Conservation (phyloP, 2,329 filamentous ascomycete species). For the Venturia oleaginea region DNA sequence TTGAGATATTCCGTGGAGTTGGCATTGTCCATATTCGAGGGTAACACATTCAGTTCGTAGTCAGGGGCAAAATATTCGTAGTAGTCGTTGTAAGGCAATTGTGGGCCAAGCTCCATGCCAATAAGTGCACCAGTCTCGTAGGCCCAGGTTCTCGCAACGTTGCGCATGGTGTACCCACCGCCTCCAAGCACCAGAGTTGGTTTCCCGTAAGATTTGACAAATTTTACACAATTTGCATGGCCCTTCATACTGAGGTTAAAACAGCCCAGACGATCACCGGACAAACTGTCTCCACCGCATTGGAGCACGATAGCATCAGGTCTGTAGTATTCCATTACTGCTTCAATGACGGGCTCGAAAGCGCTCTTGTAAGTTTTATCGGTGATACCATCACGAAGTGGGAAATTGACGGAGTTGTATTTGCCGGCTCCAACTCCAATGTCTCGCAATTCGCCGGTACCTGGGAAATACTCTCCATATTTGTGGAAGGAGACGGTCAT, state of each 20-base stretch:
- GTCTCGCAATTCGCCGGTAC: conserved; percentile 59
- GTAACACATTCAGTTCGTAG: conserved; percentile 59
- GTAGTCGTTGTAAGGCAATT: conserved; percentile 94
- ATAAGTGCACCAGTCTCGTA: conserved; percentile 72
- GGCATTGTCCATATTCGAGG: conserved; percentile 65
- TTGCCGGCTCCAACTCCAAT: conserved; percentile 60
- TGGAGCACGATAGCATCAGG: conserved; percentile 60
- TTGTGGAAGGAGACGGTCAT: conserved; percentile 68
- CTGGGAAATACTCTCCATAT: conserved; percentile 64
- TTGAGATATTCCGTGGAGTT: conserved; percentile 60
- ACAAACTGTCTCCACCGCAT: conserved; percentile 59
- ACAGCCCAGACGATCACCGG: conserved; percentile 57
- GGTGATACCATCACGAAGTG: conserved; percentile 59
- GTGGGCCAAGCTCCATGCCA: conserved; percentile 67
- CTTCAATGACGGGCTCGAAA: conserved; percentile 58
- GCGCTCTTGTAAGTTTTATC: conserved; percentile 59
- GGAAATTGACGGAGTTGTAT: conserved; percentile 61
- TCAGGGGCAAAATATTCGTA: conserved; percentile 71
- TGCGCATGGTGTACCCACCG: conserved; percentile 63
- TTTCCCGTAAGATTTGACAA: conserved; percentile 57
- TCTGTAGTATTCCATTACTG: conserved; percentile 60
- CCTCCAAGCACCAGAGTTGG: conserved; percentile 58
- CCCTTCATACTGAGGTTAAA: conserved; percentile 64
- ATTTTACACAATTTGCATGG: conserved; percentile 61
- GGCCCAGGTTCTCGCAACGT: conserved; percentile 52